Base-by-base conservation (phyloP, 2,329 filamentous ascomycete species). In the Trichoderma sp. region DNA sequence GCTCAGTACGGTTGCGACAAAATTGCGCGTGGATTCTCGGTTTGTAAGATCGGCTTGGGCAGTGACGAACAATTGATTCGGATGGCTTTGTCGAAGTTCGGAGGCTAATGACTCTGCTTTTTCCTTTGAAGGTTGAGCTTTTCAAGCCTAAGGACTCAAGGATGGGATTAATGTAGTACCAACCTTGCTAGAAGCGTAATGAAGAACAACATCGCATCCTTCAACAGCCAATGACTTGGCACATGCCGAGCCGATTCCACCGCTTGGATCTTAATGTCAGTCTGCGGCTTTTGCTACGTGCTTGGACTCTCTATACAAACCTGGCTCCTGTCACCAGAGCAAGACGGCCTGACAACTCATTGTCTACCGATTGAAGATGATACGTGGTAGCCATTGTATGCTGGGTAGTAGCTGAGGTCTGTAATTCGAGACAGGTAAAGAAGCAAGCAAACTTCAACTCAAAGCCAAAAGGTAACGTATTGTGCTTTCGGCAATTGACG, bases 171-270 rank as follows among this genome's bases (percentile, higher is more conserved):
- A 6, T 40, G 13, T 16, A 5, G 13, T 16, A 5, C 14, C 4
- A 29, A 59, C 57, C 35, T 59, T 59, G 57, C 57, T 59, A 13
- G 57, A 59, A 35, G 57, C 43, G 35, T 43, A 59, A 24, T 59
- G 57, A 43, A 59, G 57, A 11, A 59, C 35, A 29, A 59, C 24
- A 7, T 59, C 57, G 21, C 35, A 59, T 2, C 57, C 57, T 43
- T 59, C 57, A 37, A 35, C 43, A 24, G 57, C 57, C 57, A 59
- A 19, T 43, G 35, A 40, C 27, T 31, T 59, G 13, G 57, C 57
- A 29, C 57, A 59, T 11, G 35, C 57, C 14, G 35, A 59, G 57
- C 57, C 57, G 43, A 59, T 59, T 10, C 57, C 57, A 29, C 57
- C 57, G 16, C 57, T 59, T 59, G 57, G 27, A 3, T 11, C 2